Evolutionary conservation across 805 yeast species (phyloP).

Genomic region (Zygotorulaspora florentina): DNA sequence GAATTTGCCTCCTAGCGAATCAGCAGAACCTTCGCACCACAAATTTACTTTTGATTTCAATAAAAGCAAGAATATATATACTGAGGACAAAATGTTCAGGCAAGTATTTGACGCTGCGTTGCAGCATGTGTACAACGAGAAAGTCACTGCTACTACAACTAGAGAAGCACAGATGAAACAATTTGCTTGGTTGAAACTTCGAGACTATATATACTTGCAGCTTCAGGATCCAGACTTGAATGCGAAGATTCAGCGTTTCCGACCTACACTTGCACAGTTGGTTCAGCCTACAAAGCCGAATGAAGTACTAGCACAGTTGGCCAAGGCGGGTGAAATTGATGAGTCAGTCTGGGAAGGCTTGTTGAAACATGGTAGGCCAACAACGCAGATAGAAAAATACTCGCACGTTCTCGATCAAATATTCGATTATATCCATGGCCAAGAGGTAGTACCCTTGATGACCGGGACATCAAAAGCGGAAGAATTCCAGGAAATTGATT

Average conservation of each 20-base stretch:
- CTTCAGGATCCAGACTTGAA: conserved; percentile 11
- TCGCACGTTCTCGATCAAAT: conserved; percentile 15
- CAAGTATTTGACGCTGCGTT: conserved; percentile 13
- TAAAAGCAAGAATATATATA: conserved; percentile 11
- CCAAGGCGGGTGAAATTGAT: conserved; percentile 11
- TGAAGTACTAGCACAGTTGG: conserved; percentile 15
- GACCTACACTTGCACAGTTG: conserved; percentile 11
- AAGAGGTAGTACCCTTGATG: conserved; percentile 24
- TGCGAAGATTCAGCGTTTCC: conserved; percentile 2
- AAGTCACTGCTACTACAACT: conserved; percentile 11
- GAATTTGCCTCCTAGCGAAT: conserved; percentile 17
- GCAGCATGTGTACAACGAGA: conserved; percentile 16
- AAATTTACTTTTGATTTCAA: conserved; percentile 7
- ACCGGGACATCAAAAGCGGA: conserved; percentile 16
- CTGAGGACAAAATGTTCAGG: conserved; percentile 9
- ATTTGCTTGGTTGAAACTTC: conserved; percentile 16
- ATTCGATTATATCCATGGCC: conserved; percentile 21
- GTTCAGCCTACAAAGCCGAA: conserved; percentile 19
- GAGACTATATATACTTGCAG: conserved; percentile 16
- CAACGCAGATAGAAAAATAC: conserved; percentile 10
- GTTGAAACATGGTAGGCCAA: conserved; percentile 1
- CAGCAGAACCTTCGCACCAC: not conserved
- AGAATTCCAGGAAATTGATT: conserved; percentile 34
- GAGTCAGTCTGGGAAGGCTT: conserved; percentile 12
- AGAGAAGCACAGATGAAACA: conserved; percentile 7